Base-by-base conservation (phyloP, 768 basidiomycete species). In the Wakefieldia striispora region DNA sequence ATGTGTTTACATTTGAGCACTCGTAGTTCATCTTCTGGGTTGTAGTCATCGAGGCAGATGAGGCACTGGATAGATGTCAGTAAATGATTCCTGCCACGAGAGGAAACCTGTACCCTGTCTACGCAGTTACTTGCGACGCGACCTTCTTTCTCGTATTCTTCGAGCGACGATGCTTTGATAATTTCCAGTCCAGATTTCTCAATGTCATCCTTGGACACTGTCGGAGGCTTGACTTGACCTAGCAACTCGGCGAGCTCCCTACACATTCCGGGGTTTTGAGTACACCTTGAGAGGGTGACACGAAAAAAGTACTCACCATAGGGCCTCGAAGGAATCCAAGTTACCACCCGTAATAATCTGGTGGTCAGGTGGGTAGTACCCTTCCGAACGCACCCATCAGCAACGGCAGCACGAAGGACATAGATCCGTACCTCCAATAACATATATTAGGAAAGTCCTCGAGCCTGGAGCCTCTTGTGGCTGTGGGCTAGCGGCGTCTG, bases 281-380 rank as follows among this genome's bases (percentile, higher is more conserved):
- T 21, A 37, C 36, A n/a, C 11, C 14, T 10, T 43, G 4, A 26
- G 29, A 29, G 17, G 19, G n/a, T 27, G n/a, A 13, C 4, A 19
- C 19, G 20, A 16, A 24, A 44, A 31, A 42, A 35, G 36, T 12
- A 75, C 82, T 17, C 63, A 87, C 86, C 86, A 75, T 26, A 91
- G 63, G 4, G 88, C 87, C 60, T 91, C 89, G 55, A 91, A 88
- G 4, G 87, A 88, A 56, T 89, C 87, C 37, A 89, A 70, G 19
- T 79, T 80, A 56, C 83, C 81, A 20, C 87, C 88, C n/a, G 84
- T 86, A 37, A 95, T 83, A 54, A 97, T 86, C 43, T 83, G 88
- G 65, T 95, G 93, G 58, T 90, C 84, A 13, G 88, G 86, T 1
- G 92, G 91, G 64, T 95, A 97, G 61, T 93, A 91, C n/a, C 93